Base-by-base conservation (phyloP, 805 yeast species). In the Candida ovalis region DNA sequence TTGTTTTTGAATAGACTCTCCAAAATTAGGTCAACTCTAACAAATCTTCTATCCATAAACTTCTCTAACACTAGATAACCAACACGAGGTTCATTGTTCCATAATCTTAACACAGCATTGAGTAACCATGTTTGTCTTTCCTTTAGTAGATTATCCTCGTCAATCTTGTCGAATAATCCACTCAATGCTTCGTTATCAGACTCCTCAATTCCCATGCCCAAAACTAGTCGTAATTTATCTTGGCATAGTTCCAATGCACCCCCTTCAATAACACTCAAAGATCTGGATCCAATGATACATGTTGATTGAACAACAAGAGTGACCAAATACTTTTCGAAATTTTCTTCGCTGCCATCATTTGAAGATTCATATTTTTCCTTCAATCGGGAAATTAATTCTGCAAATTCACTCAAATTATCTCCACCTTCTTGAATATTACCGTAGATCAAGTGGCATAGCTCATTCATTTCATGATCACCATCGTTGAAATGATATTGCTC, bases 221-320 rank as follows among this genome's bases (percentile, higher is more conserved):
- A 41, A 17, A 64, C 54, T 35, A 58, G 56, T 35, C 58, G 45
- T 30, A 64, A 44, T 45, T 63, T 67, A 2, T 51, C 58, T 10
- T 62, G 61, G 40, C 61, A 53, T n/a, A 67, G 50, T 44, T 65
- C 67, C 19, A 66, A 47, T 4, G 69, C 68, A 8, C 78, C 80
- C 42, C 77, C 79, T 51, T 78, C 79, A 35, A 84, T 82, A 58
- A 86, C 90, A 0, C 92, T 88, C 39, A 91, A 76, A 0, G 97
- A 91, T 62, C 97, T 78, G 42, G 89, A 84, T 13, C 98, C 97
- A 49, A 89, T 83, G 56, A 83, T 83, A 41, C 92, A 86, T 44
- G 88, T 75, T 0, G 85, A 74, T 59, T 88, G 92, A 58, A 84
- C 75, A 13, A 89, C 66, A 15, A 87, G 68, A 25, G 84, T 78